phyloP scores from a whole-genome alignment of 371 early-diverging fungal species.

The Cladochytrium tenue region DNA sequence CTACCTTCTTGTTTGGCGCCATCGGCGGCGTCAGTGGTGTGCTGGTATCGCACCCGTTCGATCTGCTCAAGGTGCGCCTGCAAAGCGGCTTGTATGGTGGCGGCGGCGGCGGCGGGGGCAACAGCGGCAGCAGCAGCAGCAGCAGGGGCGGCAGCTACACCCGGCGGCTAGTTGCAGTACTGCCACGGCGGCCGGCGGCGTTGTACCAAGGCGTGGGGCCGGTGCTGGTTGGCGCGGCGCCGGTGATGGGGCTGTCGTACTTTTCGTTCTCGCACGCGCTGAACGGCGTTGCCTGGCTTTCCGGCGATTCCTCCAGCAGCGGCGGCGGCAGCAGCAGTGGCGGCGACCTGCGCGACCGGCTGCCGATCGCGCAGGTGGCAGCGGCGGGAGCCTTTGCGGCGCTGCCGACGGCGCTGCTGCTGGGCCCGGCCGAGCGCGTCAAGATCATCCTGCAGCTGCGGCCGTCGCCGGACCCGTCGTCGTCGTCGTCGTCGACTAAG shows the following conservation, averaged over 20 bases:
- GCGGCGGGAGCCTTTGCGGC: slow-evolving; percentile 36
- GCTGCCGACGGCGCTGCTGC: slow-evolving; percentile 39
- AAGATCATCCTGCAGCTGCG: slow-evolving; percentile 46
- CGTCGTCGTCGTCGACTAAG: not conserved
- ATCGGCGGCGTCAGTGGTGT: slow-evolving; percentile 29
- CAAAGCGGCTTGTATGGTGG: slow-evolving; percentile 14
- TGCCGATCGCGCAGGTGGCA: slow-evolving; percentile 24
- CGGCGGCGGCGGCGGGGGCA: not conserved
- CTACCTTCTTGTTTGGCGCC: slow-evolving; percentile 26
- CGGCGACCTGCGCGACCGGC: slow-evolving; percentile 6
- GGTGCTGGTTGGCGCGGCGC: slow-evolving; percentile 39
- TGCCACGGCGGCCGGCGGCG: slow-evolving; percentile 12
- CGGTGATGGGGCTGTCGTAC: slow-evolving; percentile 35
- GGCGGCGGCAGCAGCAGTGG: slow-evolving; percentile 3
- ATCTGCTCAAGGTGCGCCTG: slow-evolving; percentile 43
- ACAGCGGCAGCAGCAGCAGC: not conserved
- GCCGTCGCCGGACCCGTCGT: not conserved
- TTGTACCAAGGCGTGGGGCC: slow-evolving; percentile 40
- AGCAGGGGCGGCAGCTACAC: no score
- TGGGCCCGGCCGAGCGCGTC: slow-evolving; percentile 47
- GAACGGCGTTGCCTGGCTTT: slow-evolving; percentile 2
- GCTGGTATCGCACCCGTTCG: slow-evolving; percentile 43
- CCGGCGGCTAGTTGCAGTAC: not conserved
- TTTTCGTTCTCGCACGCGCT: slow-evolving; percentile 14
- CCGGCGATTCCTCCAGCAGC: not conserved